These are phyloP conservation scores for Tirmania nivea DNA, from an alignment of 495 filamentous ascomycete genomes.

Conservation along the genomic window DNA sequence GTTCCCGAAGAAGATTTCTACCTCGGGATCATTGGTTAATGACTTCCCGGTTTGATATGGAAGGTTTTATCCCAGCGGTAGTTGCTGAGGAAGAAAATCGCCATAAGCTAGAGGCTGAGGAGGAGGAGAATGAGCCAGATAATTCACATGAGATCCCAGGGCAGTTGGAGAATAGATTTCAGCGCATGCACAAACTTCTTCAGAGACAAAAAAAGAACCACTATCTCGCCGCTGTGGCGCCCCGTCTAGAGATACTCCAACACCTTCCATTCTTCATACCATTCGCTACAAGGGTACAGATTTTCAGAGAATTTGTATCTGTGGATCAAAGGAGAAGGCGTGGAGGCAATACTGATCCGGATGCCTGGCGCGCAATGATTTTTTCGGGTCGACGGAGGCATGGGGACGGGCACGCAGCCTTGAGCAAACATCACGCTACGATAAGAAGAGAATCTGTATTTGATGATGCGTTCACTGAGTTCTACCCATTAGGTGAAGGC, in stretches of 20 bases:
- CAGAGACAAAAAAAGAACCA: constrained; percentile 33
- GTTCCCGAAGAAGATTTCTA: constrained; percentile 65
- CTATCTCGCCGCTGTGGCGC: constrained; percentile 52
- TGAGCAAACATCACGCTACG: constrained; percentile 55
- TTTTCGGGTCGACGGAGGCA: constrained; percentile 1
- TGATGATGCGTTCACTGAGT: constrained; percentile 64
- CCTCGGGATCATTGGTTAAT: constrained; percentile 79
- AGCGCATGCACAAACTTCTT: constrained; percentile 16
- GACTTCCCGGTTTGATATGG: constrained; percentile 80
- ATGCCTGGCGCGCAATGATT: constrained; percentile 9
- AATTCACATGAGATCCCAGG: no score
- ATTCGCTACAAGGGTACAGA: constrained; percentile 74
- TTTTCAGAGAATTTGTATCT: constrained; percentile 77
- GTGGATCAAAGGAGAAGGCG: constrained; percentile 61
- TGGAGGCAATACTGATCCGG: constrained; percentile 49
- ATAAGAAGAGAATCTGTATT: constrained; percentile 67
- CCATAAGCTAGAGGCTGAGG: constrained; percentile 37
- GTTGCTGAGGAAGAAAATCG: constrained; percentile 72
- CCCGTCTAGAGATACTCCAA: constrained; percentile 69
- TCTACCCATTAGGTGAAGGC: constrained; percentile 57
- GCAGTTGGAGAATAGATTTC: constrained; percentile 14
- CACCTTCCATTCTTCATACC: constrained; percentile 97
- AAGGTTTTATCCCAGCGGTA: constrained; percentile 66
- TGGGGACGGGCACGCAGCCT: constrained; percentile 25
- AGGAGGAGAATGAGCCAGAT: constrained; percentile 23